phyloP scores from a whole-genome alignment of 805 yeast genomes.

The Nakazawaea populi region DNA sequence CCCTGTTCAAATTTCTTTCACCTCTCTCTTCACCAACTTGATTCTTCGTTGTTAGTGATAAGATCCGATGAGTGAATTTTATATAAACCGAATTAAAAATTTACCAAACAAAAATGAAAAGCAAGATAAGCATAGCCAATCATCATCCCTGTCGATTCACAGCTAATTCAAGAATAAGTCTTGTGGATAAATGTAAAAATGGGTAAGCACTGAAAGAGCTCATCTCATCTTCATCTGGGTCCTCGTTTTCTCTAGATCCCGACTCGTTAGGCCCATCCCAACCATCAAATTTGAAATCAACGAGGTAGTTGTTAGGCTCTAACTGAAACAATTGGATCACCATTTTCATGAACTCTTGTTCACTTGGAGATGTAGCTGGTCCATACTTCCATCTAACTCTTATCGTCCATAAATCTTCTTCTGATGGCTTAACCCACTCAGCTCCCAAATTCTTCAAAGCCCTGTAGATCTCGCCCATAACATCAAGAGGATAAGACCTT shows the following conservation, averaged over 20 bases:
- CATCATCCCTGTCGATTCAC: constrained; percentile 70
- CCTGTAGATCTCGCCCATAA: constrained; percentile 96
- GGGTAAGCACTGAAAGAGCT: constrained; percentile 95
- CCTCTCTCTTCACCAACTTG: no score
- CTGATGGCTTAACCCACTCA: constrained; percentile 94
- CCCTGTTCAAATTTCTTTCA: no score
- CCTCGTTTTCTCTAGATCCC: constrained; percentile 24
- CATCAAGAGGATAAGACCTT: constrained; percentile 93
- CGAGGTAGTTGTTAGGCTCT: constrained; percentile 92
- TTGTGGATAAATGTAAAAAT: constrained; percentile 85
- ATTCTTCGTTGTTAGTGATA: no score
- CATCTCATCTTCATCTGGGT: constrained; percentile 57
- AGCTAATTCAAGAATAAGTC: constrained; percentile 93
- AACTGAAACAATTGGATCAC: constrained; percentile 92
- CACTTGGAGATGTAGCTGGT: constrained; percentile 21
- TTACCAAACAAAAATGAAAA: no score
- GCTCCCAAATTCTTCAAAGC: constrained; percentile 93
- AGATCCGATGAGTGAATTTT: no score
- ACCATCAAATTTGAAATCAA: constrained; percentile 96
- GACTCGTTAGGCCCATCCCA: constrained; percentile 61
- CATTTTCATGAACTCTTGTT: constrained; percentile 81
- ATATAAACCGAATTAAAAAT: no score
- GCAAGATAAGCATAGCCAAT: no score
- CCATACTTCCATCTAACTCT: constrained; percentile 89
- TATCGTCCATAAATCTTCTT: constrained; percentile 94